phyloP scores from a whole-genome alignment of 2,329 filamentous ascomycete species.

The Nigrograna mackinnonii region DNA sequence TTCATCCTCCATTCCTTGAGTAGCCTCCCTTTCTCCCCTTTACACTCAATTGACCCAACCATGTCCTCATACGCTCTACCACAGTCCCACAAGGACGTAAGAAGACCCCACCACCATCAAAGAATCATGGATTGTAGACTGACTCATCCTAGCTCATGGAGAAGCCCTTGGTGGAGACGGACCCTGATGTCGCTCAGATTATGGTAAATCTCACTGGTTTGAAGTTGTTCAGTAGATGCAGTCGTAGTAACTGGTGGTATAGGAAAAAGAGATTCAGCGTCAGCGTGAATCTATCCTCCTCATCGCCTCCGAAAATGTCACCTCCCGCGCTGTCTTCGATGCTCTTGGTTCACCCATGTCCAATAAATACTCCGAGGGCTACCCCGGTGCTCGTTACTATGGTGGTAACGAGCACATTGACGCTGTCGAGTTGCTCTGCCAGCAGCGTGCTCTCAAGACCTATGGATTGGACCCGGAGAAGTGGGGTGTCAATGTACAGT shows the following conservation, averaged over 20 bases:
- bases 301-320: constrained; percentile 45
- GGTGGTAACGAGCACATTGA: constrained; percentile 97
- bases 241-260: too few species aligned
- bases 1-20: constrained; percentile 2
- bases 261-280: constrained; percentile 93
- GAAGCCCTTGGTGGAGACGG: constrained; percentile 87
- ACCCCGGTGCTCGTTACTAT: constrained; percentile 94
- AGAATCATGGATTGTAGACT: constrained; percentile 22
- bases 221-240: too few species aligned
- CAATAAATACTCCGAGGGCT: constrained; percentile 99
- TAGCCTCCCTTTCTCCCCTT: constrained; percentile 1
- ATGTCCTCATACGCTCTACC: constrained; percentile 65
- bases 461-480: constrained; percentile 82
- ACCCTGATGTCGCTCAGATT: constrained; percentile 93
- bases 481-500: constrained; percentile 96
- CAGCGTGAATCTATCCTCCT: constrained; percentile 94
- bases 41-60: constrained; percentile 13
- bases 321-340: constrained; percentile 43
- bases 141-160: constrained; percentile 79
- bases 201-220: constrained; percentile 90
- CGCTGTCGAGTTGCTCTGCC: constrained; percentile 84
- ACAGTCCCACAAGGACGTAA: constrained; percentile 67
- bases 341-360: constrained; percentile 59
- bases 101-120: constrained; percentile 32
- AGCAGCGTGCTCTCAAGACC: constrained; percentile 84